phyloP scores from a whole-genome alignment of 768 basidiomycete species.

The Sistotremastrum suecicum region DNA sequence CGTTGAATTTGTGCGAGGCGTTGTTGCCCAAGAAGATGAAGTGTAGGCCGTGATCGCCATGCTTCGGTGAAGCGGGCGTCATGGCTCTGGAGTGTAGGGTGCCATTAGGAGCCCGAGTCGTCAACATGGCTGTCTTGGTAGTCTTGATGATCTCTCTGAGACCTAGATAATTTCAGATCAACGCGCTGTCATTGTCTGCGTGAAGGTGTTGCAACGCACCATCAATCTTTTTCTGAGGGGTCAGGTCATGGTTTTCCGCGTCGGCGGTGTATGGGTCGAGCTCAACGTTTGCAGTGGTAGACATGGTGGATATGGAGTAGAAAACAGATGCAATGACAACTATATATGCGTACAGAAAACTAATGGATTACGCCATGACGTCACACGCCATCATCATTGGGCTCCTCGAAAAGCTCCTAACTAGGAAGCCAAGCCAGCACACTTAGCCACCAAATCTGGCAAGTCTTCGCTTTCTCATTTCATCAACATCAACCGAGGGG shows the following conservation, averaged over 20 bases:
- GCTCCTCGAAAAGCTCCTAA: no score
- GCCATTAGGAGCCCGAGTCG: slow-evolving; percentile 54
- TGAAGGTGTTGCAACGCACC: slow-evolving; percentile 21
- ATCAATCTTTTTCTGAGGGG: slow-evolving; percentile 51
- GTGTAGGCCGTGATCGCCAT: slow-evolving; percentile 31
- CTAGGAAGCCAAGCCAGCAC: no score
- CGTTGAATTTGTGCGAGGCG: slow-evolving; percentile 57
- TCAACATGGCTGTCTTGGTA: slow-evolving; percentile 62
- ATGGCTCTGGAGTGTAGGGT: slow-evolving; percentile 71
- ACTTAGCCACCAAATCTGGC: no score
- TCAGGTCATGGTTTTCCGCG: slow-evolving; percentile 42
- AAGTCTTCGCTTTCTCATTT: no score
- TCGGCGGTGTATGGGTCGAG: slow-evolving; percentile 66
- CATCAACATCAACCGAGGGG: no score
- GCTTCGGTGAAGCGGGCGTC: slow-evolving; percentile 50
- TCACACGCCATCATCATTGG: no score
- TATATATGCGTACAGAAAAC: no score
- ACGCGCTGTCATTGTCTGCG: not conserved
- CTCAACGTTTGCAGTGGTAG: slow-evolving; percentile 4
- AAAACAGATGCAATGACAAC: no score
- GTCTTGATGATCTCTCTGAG: slow-evolving; percentile 50
- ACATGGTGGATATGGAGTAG: slow-evolving; percentile 2
- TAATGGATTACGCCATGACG: no score
- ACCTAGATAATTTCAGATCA: slow-evolving; percentile 20
- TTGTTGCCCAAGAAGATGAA: slow-evolving; percentile 67